These are phyloP conservation scores for Tillandsia fasciculata DNA, from an alignment of 176 grass and related monocot species.

Conservation along the genomic window DNA sequence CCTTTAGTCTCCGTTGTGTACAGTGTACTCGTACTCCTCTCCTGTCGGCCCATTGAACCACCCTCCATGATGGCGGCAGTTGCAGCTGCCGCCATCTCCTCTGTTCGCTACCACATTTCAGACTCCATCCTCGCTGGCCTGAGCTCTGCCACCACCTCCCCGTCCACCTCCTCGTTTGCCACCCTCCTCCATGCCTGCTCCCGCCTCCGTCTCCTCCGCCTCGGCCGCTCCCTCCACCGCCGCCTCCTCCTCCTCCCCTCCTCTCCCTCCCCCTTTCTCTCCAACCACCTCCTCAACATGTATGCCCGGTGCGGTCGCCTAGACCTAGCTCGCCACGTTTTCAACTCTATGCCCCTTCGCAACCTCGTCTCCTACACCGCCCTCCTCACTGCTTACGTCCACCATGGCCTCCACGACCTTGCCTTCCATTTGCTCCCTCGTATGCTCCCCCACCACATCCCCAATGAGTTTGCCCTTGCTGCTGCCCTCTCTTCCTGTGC, in stretches of 20 bases:
- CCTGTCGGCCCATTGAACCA: too few relatives aligned
- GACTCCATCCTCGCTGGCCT: background rate
- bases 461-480: conserved; percentile 15
- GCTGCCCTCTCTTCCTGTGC: conserved; percentile 7
- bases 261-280: background rate
- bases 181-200: conserved; percentile 14
- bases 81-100: too few relatives aligned
- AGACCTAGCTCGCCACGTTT: conserved; percentile 9
- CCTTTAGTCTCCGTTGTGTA: too few relatives aligned
- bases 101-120: too few relatives aligned
- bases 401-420: background rate
- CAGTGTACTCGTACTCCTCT: too few relatives aligned
- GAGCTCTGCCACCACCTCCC: background rate
- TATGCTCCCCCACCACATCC: conserved; percentile 10
- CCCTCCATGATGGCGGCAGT: too few relatives aligned
- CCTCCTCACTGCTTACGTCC: conserved; percentile 3
- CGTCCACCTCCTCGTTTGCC: background rate
- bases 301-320: conserved; percentile 13
- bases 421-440: conserved; percentile 5
- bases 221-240: conserved; percentile 13
- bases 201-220: background rate
- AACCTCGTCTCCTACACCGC: conserved; percentile 19
- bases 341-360: background rate
- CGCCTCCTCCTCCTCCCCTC: conserved; percentile 1
- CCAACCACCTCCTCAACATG: conserved; percentile 22